Percentiles rank a stretch among this genome's conserved stretches.
Conservation (phyloP, 805 yeast species). For the Peterozyma toletana region DNA sequence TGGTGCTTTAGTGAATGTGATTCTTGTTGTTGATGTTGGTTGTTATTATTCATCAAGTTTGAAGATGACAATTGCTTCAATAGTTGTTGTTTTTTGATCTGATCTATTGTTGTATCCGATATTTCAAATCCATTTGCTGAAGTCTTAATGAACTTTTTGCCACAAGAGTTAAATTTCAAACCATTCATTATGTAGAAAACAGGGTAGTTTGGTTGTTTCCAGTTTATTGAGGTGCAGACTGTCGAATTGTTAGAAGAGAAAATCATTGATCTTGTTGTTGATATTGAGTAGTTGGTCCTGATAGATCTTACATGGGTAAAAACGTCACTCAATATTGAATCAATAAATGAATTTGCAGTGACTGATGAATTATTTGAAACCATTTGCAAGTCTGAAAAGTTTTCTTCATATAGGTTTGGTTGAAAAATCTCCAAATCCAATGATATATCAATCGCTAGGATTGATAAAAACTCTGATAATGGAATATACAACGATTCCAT, state of each 20-base stretch:
- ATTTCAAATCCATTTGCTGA: constrained; percentile 35
- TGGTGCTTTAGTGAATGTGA: constrained; percentile 6
- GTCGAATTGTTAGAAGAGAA: constrained; percentile 83
- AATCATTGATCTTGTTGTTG: constrained; percentile 54
- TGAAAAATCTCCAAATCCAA: constrained; percentile 69
- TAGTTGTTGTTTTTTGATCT: constrained; percentile 12
- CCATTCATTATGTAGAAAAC: constrained; percentile 81
- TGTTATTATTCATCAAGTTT: neutral
- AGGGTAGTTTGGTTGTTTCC: constrained; percentile 98
- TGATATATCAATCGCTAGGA: constrained; percentile 53
- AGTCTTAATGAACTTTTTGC: constrained; percentile 25
- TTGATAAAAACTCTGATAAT: constrained; percentile 48
- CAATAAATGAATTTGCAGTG: constrained; percentile 50
- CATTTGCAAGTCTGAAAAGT: constrained; percentile 18
- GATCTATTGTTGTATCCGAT: constrained; percentile 2
- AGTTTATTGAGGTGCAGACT: constrained; percentile 88
- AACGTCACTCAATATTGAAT: constrained; percentile 58
- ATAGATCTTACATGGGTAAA: constrained; percentile 68
- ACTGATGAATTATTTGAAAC: constrained; percentile 10
- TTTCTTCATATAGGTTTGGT: constrained; percentile 47
- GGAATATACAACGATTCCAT: constrained; percentile 47
- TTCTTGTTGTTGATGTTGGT: constrained; percentile 1
- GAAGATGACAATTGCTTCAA: constrained; percentile 6
- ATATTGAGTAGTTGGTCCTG: constrained; percentile 17
- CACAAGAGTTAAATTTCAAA: constrained; percentile 26